These are phyloP conservation scores for Leishmania tarentolae DNA, from an alignment of 208 protist genomes.

Conservation along the genomic window DNA sequence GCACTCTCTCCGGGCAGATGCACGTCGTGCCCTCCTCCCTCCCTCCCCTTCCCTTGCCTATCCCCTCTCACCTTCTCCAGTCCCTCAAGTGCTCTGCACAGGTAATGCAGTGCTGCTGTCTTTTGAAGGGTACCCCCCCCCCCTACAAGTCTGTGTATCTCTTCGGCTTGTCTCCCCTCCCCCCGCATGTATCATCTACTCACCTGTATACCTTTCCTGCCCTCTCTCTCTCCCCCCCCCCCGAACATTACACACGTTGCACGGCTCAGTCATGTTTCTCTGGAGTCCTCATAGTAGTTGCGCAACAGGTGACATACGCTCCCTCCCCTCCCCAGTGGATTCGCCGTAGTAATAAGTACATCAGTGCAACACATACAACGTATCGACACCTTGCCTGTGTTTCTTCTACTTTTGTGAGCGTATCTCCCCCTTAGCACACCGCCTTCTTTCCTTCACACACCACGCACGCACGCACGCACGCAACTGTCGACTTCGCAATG, in stretches of 20 bases:
- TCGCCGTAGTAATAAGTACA: background rate
- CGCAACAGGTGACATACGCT: background rate
- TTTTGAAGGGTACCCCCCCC: background rate
- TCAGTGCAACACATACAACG: background rate
- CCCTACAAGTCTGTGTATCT: background rate
- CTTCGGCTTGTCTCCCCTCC: background rate
- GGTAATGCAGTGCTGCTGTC: background rate
- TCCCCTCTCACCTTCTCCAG: background rate
- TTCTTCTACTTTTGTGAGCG: background rate
- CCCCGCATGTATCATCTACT: background rate
- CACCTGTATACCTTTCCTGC: background rate
- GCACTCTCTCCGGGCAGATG: background rate
- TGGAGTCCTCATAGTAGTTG: background rate
- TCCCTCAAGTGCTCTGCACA: background rate
- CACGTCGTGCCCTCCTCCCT: background rate
- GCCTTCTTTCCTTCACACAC: background rate
- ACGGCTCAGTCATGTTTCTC: background rate
- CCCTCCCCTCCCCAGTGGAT: background rate
- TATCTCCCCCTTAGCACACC: background rate
- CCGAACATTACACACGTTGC: background rate
- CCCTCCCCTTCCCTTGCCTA: background rate
- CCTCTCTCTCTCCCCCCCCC: background rate
- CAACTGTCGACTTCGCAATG: constrained; percentile 22
- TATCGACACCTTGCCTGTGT: background rate
- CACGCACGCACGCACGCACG: background rate